Base-by-base conservation (phyloP, 2,329 filamentous ascomycete genomes). In the Scytalidium lignicola region DNA sequence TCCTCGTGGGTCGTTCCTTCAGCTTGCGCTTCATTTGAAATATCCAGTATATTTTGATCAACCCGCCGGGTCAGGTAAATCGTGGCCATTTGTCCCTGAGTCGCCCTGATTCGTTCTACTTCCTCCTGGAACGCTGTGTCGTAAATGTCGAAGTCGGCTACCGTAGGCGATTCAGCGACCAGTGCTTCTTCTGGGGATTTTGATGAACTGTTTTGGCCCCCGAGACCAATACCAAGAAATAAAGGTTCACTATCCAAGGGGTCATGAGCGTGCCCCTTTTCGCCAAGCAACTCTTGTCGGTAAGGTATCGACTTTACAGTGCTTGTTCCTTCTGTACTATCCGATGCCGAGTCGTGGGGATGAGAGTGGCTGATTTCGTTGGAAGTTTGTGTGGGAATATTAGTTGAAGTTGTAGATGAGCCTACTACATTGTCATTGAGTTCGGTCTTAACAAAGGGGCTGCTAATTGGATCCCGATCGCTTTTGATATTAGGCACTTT, bases 41-140 rank as follows among this genome's bases (percentile, higher is more conserved):
- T 54, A 22, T 57, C 49, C 15, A 61, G 42, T 54, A 65, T 62
- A 32, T 63, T 59, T 37, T 61, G 51, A 40, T 78, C 74, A 4
- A 79, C 73, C 18, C 75, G 67, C 23, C 75, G 67, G 1, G 70
- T 79, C 20, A 78, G 62, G 57, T 85, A 86, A 15, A 88, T 73
- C 17, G 75, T 83, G 1, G 82, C 74, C 28, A 65, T 61, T 21
- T 69, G 65, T 49, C 73, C 70, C 58, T 72, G 62, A 53, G 69
- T 62, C 54, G 71, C 67, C 23, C 79, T 69, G 59, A 96, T 92
- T 15, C 85, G 79, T 51, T 86, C 79, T 22, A 93, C 80, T 68
- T 96, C 89, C 52, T 87, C 80, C 61, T 88, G 82, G 64, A 95
- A 96, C 0, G 92, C 92, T 1, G 79, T 82, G 65, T 95, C 89